Evolutionary conservation across 148 eudicot genomes (phyloP).

Genomic region (Heliosperma pusillum): DNA sequence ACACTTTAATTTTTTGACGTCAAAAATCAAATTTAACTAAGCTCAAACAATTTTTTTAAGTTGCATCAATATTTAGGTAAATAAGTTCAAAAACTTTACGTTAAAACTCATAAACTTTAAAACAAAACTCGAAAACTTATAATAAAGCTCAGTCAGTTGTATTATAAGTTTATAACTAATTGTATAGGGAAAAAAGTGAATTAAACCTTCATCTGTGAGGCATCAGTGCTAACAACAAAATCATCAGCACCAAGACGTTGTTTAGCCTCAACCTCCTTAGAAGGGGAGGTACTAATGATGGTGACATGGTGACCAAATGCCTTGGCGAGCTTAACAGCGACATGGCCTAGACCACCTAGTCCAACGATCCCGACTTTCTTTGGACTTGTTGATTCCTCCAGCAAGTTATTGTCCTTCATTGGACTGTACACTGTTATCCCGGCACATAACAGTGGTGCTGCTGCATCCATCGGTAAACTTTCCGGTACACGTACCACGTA

Average conservation of each 20-base stretch:
- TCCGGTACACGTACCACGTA: slow-evolving; percentile 76
- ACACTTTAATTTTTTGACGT: no score
- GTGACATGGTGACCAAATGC: slow-evolving; percentile 87
- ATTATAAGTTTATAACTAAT: no score
- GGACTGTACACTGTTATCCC: slow-evolving; percentile 81
- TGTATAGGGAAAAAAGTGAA: not conserved
- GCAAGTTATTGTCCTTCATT: slow-evolving; percentile 58
- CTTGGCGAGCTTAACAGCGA: slow-evolving; percentile 84
- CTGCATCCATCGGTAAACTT: slow-evolving; percentile 64
- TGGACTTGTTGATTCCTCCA: slow-evolving; percentile 32
- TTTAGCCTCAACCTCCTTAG: slow-evolving; percentile 68
- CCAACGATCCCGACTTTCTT: slow-evolving; percentile 77
- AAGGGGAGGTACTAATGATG: slow-evolving; percentile 82
- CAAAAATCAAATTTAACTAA: no score
- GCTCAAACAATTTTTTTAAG: no score
- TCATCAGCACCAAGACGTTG: slow-evolving; percentile 64
- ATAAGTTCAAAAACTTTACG: no score
- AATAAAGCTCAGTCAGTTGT: no score
- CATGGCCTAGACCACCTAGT: slow-evolving; percentile 82
- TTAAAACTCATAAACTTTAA: no score
- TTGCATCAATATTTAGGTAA: no score
- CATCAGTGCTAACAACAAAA: slow-evolving; percentile 61
- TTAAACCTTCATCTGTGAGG: slow-evolving; percentile 68
- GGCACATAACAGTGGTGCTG: slow-evolving; percentile 85
- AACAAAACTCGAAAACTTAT: no score